phyloP scores from a whole-genome alignment of 768 basidiomycete genomes.

The Cyclocybe cylindracea region DNA sequence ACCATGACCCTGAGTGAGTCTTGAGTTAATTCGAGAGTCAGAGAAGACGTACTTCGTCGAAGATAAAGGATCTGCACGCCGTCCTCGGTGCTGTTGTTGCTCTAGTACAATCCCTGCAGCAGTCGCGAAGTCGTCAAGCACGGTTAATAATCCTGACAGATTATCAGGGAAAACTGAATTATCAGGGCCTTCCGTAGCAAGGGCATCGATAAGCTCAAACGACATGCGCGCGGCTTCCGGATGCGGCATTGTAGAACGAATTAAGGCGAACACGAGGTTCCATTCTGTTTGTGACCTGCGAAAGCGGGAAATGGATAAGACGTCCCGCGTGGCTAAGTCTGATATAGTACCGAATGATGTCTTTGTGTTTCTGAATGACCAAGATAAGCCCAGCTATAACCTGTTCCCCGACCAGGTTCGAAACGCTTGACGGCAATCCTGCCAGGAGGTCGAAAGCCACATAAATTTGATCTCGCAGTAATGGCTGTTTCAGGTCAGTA shows the following conservation, averaged over 20 bases:
- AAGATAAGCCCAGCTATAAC: slow-evolving; percentile 80
- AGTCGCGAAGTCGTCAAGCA: slow-evolving; percentile 86
- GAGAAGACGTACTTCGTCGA: slow-evolving; percentile 45
- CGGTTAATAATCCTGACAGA: slow-evolving; percentile 72
- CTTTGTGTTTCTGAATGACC: slow-evolving; percentile 75
- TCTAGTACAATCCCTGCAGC: slow-evolving; percentile 63
- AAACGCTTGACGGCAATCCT: slow-evolving; percentile 72
- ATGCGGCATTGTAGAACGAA: slow-evolving; percentile 83
- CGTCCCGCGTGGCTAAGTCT: not conserved
- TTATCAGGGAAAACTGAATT: slow-evolving; percentile 76
- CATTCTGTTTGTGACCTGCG: slow-evolving; percentile 90
- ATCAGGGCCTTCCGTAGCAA: slow-evolving; percentile 64
- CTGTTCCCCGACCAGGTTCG: slow-evolving; percentile 88
- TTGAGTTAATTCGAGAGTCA: not conserved
- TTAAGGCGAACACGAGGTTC: slow-evolving; percentile 87
- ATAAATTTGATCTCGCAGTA: slow-evolving; percentile 91
- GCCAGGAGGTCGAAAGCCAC: slow-evolving; percentile 90
- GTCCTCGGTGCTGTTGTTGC: slow-evolving; percentile 54
- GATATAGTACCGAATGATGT: slow-evolving; percentile 60
- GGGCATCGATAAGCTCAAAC: slow-evolving; percentile 70
- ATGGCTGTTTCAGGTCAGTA: slow-evolving; percentile 48
- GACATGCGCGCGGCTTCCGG: slow-evolving; percentile 86
- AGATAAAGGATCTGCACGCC: slow-evolving; percentile 50
- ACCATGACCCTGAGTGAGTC: not conserved
- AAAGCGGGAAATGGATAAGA: slow-evolving; percentile 5